Conservation (phyloP, 345 rosid genomes). For the Gossypium stocksii region DNA sequence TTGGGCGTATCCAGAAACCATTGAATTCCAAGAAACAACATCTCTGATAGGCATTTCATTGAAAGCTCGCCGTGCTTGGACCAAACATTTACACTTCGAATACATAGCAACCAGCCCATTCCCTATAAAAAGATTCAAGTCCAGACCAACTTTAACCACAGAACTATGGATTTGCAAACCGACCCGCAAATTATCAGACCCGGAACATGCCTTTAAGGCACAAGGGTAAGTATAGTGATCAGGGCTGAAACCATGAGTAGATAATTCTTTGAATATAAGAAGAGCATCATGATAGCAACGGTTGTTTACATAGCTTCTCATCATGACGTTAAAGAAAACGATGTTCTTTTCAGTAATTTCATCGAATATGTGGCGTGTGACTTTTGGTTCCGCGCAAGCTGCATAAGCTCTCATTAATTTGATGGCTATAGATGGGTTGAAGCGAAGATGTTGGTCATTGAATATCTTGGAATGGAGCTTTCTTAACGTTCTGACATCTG, state of each 20-base stretch:
- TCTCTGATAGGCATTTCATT: conserved; percentile 60
- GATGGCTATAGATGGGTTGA: conserved; percentile 46
- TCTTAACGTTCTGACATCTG: conserved; percentile 42
- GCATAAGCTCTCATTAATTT: conserved; percentile 61
- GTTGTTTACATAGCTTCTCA: conserved; percentile 63
- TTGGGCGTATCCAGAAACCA: conserved; percentile 62
- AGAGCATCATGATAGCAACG: conserved; percentile 43
- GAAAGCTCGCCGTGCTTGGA: conserved; percentile 49
- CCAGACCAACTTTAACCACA: conserved; percentile 48
- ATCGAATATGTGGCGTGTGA: conserved; percentile 62
- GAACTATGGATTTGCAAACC: conserved; percentile 60
- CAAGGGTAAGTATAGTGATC: conserved; percentile 73
- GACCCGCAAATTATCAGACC: conserved; percentile 37
- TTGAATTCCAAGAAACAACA: conserved; percentile 75
- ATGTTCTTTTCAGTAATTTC: conserved; percentile 60
- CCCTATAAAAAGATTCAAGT: conserved; percentile 48
- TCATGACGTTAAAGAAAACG: conserved; percentile 67
- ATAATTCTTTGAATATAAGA: conserved; percentile 38
- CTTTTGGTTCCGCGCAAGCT: conserved; percentile 33
- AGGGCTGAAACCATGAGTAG: conserved; percentile 33
- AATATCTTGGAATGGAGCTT: conserved; percentile 43
- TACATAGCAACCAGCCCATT: conserved; percentile 70
- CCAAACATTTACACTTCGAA: conserved; percentile 61
- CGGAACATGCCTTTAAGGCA: conserved; percentile 68
- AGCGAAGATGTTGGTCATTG: conserved; percentile 21